These are phyloP conservation scores for Aspergillus tubingensis DNA, from an alignment of 2,329 filamentous ascomycete species.

Conservation along the genomic window DNA sequence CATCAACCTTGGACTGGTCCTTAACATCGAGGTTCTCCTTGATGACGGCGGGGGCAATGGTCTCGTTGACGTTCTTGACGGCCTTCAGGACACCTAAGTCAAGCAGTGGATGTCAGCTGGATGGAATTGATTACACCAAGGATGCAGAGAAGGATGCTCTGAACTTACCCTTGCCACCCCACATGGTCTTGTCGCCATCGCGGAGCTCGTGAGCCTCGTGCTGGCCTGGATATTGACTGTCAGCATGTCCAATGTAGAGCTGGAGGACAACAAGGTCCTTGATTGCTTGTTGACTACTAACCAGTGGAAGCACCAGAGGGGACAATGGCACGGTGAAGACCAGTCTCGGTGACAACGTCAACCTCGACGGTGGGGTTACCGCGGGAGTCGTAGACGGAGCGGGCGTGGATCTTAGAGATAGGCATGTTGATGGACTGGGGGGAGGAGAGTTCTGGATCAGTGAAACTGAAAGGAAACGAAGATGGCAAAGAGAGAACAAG, in stretches of 20 bases:
- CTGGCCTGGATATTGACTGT: slow-evolving; percentile 60
- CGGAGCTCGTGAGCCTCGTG: slow-evolving; percentile 91
- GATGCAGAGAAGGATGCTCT: neutral
- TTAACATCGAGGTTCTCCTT: slow-evolving; percentile 81
- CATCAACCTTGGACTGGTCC: slow-evolving; percentile 80
- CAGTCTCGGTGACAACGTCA: slow-evolving; percentile 92
- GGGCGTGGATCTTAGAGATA: slow-evolving; percentile 86
- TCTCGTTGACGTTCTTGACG: slow-evolving; percentile 79
- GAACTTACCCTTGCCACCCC: slow-evolving; percentile 73
- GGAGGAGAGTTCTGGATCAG: slow-evolving; percentile 22
- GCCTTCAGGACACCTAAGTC: slow-evolving; percentile 69
- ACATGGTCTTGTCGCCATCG: slow-evolving; percentile 84
- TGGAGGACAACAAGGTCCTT: neutral
- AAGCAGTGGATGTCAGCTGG: slow-evolving; percentile 7
- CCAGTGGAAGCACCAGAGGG: slow-evolving; percentile 95
- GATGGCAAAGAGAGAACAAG: slow-evolving; percentile 21
- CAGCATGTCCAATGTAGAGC: slow-evolving; percentile 15
- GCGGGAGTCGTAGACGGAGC: slow-evolving; percentile 98
- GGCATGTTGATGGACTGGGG: slow-evolving; percentile 66
- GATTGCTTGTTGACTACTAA: slow-evolving; percentile 49
- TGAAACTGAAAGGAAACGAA: slow-evolving; percentile 26
- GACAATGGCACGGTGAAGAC: slow-evolving; percentile 95
- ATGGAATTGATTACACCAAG: neutral
- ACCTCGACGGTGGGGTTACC: slow-evolving; percentile 98
- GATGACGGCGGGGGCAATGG: slow-evolving; percentile 79